Conservation (phyloP, 2,329 filamentous ascomycete species). For the Sordariomycetes sp. region DNA sequence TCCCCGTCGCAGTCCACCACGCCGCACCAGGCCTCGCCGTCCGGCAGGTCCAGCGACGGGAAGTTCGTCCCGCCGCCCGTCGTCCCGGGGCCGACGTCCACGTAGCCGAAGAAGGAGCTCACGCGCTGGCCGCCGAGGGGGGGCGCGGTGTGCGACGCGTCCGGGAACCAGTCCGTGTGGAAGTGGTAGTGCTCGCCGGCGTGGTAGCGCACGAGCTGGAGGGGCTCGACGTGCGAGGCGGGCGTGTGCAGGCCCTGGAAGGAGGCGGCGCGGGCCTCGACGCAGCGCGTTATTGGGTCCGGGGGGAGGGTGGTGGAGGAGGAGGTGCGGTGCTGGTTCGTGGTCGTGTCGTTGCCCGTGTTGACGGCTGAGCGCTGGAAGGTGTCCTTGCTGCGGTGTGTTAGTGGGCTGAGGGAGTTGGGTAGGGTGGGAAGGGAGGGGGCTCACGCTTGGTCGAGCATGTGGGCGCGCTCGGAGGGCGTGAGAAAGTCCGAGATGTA, state of each 20-base stretch:
- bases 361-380: conserved; percentile 33
- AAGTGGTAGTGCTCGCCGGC: conserved; percentile 33
- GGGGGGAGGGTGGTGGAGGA: conserved; percentile 29
- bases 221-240: conserved; percentile 27
- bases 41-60: conserved; percentile 26
- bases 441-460: conserved; percentile 29
- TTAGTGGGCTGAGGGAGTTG: background rate
- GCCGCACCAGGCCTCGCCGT: conserved; percentile 25
- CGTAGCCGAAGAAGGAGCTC: conserved; percentile 37
- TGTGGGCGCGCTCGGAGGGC: conserved; percentile 25
- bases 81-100: conserved; percentile 25
- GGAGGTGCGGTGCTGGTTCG: conserved; percentile 29
- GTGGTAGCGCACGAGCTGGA: conserved; percentile 36
- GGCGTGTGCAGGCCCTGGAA: conserved; percentile 32
- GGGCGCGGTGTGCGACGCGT: conserved; percentile 23
- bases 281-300: conserved; percentile 31
- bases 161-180: conserved; percentile 40
- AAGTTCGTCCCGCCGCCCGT: conserved; percentile 39
- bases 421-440: background rate
- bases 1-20: conserved; percentile 37
- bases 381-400: conserved; percentile 22
- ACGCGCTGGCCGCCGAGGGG: conserved; percentile 30
- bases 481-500: conserved; percentile 37
- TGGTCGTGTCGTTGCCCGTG: conserved; percentile 19
- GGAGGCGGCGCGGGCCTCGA: conserved; percentile 32